These are phyloP conservation scores for Pleodorina starrii DNA, from an alignment of 139 green algal genomes.

Conservation along the genomic window DNA sequence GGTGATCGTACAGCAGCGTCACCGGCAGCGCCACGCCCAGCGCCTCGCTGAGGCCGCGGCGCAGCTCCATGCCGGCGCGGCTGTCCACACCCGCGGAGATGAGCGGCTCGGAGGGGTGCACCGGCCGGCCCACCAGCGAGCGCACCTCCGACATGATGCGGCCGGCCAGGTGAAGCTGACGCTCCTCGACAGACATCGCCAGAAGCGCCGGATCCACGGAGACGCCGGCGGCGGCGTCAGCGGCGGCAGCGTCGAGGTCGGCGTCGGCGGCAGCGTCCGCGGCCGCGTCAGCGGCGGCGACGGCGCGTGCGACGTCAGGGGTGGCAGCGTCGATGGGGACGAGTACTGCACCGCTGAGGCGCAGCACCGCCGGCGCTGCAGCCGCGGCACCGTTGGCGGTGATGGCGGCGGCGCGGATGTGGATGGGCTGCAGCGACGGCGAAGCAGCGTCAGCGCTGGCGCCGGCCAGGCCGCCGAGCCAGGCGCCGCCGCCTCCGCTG, in stretches of 20 bases:
- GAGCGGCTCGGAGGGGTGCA: slow-evolving; percentile 80
- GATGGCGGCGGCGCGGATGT: slow-evolving; percentile 12
- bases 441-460: background rate
- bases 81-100: slow-evolving; percentile 71
- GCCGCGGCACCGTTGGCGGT: background rate
- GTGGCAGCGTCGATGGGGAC: slow-evolving; percentile 44
- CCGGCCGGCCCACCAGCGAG: slow-evolving; percentile 69
- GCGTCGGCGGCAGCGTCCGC: background rate
- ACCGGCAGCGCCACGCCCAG: slow-evolving; percentile 75
- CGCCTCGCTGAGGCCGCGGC: slow-evolving; percentile 56
- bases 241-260: background rate
- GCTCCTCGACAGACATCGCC: slow-evolving; percentile 72
- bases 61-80: slow-evolving; percentile 75
- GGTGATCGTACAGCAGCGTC: slow-evolving; percentile 91
- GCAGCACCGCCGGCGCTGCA: background rate
- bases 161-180: slow-evolving; percentile 74
- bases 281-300: slow-evolving; percentile 34
- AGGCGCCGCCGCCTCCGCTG: background rate
- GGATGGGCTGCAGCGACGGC: background rate
- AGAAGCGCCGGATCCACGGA: slow-evolving; percentile 61
- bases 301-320: background rate
- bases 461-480: too few relatives aligned
- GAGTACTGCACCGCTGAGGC: slow-evolving; percentile 50
- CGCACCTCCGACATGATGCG: slow-evolving; percentile 81
- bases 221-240: background rate